Evolutionary conservation across 768 basidiomycete species (phyloP), one percentile per base, ranked within the genome.

Genomic region (Russula sp.): DNA sequence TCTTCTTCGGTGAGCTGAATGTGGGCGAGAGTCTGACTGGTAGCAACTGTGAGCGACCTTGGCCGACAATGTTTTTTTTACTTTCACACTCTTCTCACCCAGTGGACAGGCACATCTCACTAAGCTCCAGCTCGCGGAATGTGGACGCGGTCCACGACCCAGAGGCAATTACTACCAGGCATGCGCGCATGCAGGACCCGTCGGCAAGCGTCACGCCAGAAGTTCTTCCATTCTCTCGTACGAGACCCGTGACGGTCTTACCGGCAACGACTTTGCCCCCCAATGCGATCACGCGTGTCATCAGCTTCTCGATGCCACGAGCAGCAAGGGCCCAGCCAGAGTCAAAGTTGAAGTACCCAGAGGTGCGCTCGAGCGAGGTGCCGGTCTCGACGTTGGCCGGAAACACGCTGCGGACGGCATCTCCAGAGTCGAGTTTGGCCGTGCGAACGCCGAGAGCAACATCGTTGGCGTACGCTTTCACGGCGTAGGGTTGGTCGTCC

Each of bases 71-170:
- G n/a, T 5, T 18, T 31, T 14, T 27, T 44, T 16, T 39, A 31
- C 2, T 48, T 35, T 1, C 9, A 62, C 16, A 31, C 42, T 2
- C 11, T 20, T 39, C 47, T 65, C 34, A 94, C 94, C 94, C 95
- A 20, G 91, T 94, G 2, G 95, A 91, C 8, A 86, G 74, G 65
- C 86, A 86, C 27, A 73, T 47, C 45, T 75, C 71, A 16, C 78
- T 75, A 44, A 89, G 70, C 13, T 76, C 73, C 9, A 86, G 73
- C 44, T 81, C 80, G 8, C 86, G 84, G 70, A 95, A 91, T 1
- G 86, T 72, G 1, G 87, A 86, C 9, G 90, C 84, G 1, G 93
- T 94, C 96, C 95, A 97, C 6, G 88, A 82, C 27, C 94, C 93
- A 14, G 85, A 77, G 8, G 91, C 84, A 39, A 94, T 72, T 34